Evolutionary conservation across 306 rosid genomes (phyloP).

Genomic region (Rosa lucieae): DNA sequence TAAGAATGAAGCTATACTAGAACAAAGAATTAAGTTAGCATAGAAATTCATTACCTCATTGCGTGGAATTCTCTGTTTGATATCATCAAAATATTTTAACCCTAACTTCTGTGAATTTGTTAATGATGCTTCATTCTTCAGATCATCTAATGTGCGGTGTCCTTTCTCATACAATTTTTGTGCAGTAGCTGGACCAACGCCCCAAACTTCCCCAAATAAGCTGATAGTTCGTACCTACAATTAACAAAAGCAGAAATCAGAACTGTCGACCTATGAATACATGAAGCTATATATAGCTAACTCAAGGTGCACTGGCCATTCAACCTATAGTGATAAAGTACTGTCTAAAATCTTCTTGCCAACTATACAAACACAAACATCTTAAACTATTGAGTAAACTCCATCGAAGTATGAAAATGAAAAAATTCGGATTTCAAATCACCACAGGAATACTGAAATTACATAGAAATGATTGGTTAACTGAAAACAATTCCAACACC

Average conservation of each 20-base stretch:
- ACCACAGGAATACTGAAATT: background rate
- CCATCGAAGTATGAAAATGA: background rate
- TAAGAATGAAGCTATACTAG: background rate
- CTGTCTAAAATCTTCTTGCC: background rate
- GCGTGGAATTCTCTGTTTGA: conserved; percentile 76
- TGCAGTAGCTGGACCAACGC: conserved; percentile 93
- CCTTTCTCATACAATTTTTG: conserved; percentile 86
- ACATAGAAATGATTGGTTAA: background rate
- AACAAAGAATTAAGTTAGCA: background rate
- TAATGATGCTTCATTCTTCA: conserved; percentile 64
- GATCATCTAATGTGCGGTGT: conserved; percentile 69
- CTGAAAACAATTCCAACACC: conserved; percentile 47
- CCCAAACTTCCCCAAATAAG: conserved; percentile 97
- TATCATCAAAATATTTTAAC: conserved; percentile 86
- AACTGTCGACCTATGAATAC: background rate
- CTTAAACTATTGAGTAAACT: background rate
- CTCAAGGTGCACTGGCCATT: conserved; percentile 5
- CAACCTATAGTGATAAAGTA: conserved; percentile 3
- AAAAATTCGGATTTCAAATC: background rate
- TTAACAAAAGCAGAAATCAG: conserved; percentile 11
- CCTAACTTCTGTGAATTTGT: conserved; percentile 83
- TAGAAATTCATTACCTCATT: conserved; percentile 57
- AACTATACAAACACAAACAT: background rate
- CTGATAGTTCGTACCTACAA: conserved; percentile 71
- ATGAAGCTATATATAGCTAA: background rate